Percentiles rank a stretch among this genome's conserved stretches.
phyloP scores from a whole-genome alignment of 192 early-diverging fungal species.

The Umbelopsis sp. region DNA sequence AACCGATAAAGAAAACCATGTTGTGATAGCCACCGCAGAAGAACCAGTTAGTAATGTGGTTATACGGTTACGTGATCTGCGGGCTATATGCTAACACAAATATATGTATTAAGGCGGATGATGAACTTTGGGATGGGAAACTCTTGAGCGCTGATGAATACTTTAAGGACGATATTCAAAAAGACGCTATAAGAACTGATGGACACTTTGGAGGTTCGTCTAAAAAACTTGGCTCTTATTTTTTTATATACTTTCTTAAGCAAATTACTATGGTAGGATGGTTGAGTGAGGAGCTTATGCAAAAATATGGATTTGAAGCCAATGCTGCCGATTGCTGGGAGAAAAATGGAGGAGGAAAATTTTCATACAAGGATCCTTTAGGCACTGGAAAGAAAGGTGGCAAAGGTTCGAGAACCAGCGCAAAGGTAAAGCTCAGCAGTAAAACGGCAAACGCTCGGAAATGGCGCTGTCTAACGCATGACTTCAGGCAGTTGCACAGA shows the following conservation, averaged over 20 bases:
- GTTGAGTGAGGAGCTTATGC: conserved; percentile 59
- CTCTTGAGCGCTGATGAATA: conserved; percentile 57
- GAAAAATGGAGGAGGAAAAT: conserved; percentile 73
- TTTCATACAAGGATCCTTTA: conserved; percentile 67
- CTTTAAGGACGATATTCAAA: conserved; percentile 50
- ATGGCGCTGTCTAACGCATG: conserved; percentile 19
- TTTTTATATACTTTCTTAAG: neutral
- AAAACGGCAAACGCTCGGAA: neutral
- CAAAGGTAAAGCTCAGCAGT: conserved; percentile 22
- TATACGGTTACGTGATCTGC: neutral
- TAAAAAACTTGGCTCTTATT: too few relatives aligned
- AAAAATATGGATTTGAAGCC: conserved; percentile 60
- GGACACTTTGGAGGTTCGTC: conserved; percentile 53
- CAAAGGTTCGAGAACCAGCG: conserved; percentile 21
- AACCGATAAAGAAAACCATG: conserved; percentile 40
- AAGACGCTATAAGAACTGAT: conserved; percentile 56
- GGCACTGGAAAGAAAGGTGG: conserved; percentile 48
- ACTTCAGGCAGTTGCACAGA: conserved; percentile 54
- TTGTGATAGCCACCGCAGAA: conserved; percentile 25
- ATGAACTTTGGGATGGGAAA: conserved; percentile 43
- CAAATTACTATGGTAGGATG: conserved; percentile 45
- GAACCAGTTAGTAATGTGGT: neutral
- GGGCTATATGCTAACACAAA: neutral
- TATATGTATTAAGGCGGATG: neutral
- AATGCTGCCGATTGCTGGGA: conserved; percentile 72